Conservation (phyloP, 768 basidiomycete species). For the Cyclocybe aegerita region DNA sequence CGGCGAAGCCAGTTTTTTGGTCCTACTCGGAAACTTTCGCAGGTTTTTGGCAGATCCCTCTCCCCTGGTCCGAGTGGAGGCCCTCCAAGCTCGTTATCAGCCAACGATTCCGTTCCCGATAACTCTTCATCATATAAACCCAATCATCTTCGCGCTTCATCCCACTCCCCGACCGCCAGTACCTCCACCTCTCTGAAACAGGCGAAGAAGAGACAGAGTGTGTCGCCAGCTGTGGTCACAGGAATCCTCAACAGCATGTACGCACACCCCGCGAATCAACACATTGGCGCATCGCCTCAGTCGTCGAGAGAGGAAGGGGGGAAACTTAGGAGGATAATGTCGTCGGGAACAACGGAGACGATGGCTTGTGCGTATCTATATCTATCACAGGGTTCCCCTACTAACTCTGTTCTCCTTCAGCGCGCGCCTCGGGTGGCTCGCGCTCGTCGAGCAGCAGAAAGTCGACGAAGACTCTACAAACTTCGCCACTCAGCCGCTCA, state of each 20-base stretch:
- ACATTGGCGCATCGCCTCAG: not conserved
- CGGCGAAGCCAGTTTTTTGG: constrained; percentile 2
- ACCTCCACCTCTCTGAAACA: not conserved
- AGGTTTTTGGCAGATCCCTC: not conserved
- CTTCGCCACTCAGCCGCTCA: not conserved
- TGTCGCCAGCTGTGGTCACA: not conserved
- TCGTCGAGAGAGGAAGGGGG: not conserved
- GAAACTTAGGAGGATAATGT: not conserved
- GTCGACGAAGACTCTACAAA: not conserved
- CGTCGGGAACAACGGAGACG: not conserved
- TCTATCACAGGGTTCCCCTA: not conserved
- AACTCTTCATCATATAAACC: too few relatives aligned
- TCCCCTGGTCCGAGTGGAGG: not conserved
- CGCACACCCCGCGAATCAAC: not conserved
- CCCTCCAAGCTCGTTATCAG: not conserved
- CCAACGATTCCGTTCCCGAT: not conserved
- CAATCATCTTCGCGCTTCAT: not conserved
- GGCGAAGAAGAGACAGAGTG: not conserved
- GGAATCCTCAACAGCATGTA: constrained; percentile 9
- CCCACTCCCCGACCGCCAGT: not conserved
- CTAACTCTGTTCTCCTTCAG: not conserved
- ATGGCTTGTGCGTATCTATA: too few relatives aligned
- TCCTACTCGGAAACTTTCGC: not conserved
- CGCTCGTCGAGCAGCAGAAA: not conserved
- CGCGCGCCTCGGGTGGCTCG: not conserved